phyloP scores from a whole-genome alignment of 345 rosid genomes.

The Sisymbrium altissimum region DNA sequence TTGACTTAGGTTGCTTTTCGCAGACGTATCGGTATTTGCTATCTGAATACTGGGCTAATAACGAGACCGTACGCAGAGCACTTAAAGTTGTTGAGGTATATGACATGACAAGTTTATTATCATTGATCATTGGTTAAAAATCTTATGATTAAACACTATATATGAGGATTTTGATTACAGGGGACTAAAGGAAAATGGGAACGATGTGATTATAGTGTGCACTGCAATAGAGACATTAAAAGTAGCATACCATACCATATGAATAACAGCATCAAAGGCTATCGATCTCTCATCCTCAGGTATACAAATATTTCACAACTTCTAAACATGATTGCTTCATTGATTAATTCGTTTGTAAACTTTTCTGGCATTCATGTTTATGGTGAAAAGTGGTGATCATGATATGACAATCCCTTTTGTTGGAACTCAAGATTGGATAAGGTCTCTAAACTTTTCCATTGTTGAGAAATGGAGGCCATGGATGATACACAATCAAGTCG shows the following conservation, averaged over 20 bases:
- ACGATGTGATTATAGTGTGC: not conserved
- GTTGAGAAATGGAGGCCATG: conserved; percentile 32
- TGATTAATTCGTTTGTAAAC: not conserved
- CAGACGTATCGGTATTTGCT: not conserved
- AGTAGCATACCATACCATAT: conserved; percentile 24
- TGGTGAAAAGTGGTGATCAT: conserved; percentile 56
- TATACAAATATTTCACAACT: not conserved
- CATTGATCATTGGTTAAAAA: not conserved
- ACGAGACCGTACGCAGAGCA: conserved; percentile 14
- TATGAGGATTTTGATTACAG: not conserved
- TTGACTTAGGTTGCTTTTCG: not conserved
- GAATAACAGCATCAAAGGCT: conserved; percentile 20
- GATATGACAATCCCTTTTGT: conserved; percentile 50
- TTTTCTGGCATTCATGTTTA: not conserved
- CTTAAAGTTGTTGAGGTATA: conserved; percentile 18
- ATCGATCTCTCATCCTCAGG: conserved; percentile 28
- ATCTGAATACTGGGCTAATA: conserved; percentile 19
- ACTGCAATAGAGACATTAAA: not conserved
- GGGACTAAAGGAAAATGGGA: conserved; percentile 20
- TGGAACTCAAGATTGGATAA: conserved; percentile 64
- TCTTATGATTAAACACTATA: not conserved
- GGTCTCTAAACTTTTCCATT: conserved; percentile 49
- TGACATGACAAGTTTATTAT: not conserved
- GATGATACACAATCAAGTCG: no score
- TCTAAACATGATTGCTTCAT: not conserved